Base-by-base conservation (phyloP, 1,139 yeast species). In the Candida smagusa region DNA sequence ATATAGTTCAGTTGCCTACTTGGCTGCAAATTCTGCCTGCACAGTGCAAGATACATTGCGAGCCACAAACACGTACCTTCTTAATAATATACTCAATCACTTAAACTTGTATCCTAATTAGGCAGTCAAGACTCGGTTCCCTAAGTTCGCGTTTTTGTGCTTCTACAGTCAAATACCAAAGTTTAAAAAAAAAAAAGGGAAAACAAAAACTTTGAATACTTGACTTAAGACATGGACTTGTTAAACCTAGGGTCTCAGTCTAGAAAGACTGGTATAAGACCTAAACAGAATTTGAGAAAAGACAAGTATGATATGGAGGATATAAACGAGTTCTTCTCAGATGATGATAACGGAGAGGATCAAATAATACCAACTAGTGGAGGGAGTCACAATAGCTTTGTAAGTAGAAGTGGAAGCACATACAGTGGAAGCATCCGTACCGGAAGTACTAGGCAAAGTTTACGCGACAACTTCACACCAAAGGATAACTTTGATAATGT, bases 221-320 rank as follows among this genome's bases (percentile, higher is more conserved):
- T 16, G 19, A 16, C 19, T 5, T 3, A 16, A 16, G 19, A 16
- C 19, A 69, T 69, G 74, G 80, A 78, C 52, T 67, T 74, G 47
- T 63, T 78, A 53, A 65, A 68, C 38, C 59, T 79, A 29, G 86
- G 86, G 11, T 55, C 68, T 28, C 68, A 63, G 56, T 73, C 84
- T 34, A 67, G 86, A 13, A 79, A 78, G 56, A 77, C 85, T 2
- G 87, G 87, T 7, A 56, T 81, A 13, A 65, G 64, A 41, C 79
- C 80, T 3, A 68, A 65, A 37, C 56, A 66, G 39, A 68, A 79
- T 57, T 52, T 84, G 31, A 61, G 65, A 25, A 74, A 77, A 47
- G 94, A 85, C 57, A 76, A 75, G 41, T 74, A 79, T 54, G 84
- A 88, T 27, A 78, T 87, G 82, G 96, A 88, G 53, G 85, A 82